These are phyloP conservation scores for Clonostachys chloroleuca DNA, from an alignment of 2,329 filamentous ascomycete genomes.

Conservation along the genomic window DNA sequence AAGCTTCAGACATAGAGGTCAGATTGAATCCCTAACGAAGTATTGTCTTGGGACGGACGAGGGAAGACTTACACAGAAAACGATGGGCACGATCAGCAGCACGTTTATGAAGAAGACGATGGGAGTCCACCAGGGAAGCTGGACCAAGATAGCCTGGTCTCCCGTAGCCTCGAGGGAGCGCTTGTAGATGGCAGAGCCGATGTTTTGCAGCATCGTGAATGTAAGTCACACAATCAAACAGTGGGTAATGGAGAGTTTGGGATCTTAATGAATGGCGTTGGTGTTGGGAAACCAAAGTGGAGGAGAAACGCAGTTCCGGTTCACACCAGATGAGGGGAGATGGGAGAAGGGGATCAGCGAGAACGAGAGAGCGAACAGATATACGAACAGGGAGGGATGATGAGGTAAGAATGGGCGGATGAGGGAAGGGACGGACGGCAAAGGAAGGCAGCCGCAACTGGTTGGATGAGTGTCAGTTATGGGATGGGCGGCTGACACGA, in stretches of 20 bases:
- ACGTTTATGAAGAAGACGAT: constrained; percentile 31
- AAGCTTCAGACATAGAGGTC: neutral
- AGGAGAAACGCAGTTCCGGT: too few species aligned
- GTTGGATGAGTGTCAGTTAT: neutral
- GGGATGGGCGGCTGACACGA: neutral
- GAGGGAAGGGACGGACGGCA: too few species aligned
- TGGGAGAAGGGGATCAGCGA: too few species aligned
- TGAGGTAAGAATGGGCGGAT: too few species aligned
- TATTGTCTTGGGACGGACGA: neutral
- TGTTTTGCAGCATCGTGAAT: neutral
- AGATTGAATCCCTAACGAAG: neutral
- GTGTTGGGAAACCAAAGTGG: too few species aligned
- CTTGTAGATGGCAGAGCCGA: neutral
- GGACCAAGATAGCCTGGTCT: neutral
- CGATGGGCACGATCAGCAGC: constrained; percentile 37
- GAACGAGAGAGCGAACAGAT: too few species aligned
- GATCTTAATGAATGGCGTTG: too few species aligned
- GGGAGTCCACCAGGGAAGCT: constrained; percentile 33
- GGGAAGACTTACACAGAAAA: constrained; percentile 31
- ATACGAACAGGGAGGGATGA: too few species aligned
- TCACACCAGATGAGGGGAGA: too few species aligned
- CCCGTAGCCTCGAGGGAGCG: neutral
- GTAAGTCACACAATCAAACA: neutral
- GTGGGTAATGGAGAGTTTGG: too few species aligned
- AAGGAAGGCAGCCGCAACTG: neutral